A percentile compares a stretch with the other conserved stretches of the same genome.
phyloP scores from a whole-genome alignment of 768 basidiomycete species.

The Suillus tomentosus region DNA sequence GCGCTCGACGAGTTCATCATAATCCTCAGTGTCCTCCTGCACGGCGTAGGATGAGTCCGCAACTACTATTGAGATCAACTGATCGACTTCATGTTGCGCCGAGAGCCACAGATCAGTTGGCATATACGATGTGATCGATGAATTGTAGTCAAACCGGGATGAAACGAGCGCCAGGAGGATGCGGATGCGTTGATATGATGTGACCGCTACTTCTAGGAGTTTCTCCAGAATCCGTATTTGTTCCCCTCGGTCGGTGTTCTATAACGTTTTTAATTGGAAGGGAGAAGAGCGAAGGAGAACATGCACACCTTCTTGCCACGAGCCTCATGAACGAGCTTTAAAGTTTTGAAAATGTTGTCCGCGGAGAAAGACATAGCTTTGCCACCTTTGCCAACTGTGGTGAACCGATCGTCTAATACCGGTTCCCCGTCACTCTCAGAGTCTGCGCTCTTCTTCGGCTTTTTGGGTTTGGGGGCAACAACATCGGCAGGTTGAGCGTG shows the following conservation, averaged over 20 bases:
- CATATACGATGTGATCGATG: conserved; percentile 84
- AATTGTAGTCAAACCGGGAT: conserved; percentile 96
- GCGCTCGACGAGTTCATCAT: conserved; percentile 88
- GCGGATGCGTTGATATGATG: conserved; percentile 90
- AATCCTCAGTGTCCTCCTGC: conserved; percentile 85
- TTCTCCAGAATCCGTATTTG: conserved; percentile 91
- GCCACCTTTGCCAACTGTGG: conserved; percentile 89
- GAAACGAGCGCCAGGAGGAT: conserved; percentile 93
- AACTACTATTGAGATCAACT: conserved; percentile 79
- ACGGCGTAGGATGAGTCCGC: conserved; percentile 76
- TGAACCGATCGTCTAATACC: conserved; percentile 66
- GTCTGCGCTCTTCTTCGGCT: conserved; percentile 36
- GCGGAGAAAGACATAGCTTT: conserved; percentile 79
- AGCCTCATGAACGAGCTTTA: conserved; percentile 89
- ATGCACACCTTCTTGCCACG: conserved; percentile 90
- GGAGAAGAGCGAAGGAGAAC: not conserved
- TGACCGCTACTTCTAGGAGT: conserved; percentile 81
- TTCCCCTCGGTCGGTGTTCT: conserved; percentile 97
- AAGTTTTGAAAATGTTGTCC: conserved; percentile 88
- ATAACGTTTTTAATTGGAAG: conserved; percentile 12
- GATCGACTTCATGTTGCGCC: conserved; percentile 87
- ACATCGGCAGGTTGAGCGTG: conserved; percentile 50
- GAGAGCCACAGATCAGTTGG: conserved; percentile 89
- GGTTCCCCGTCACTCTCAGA: conserved; percentile 46
- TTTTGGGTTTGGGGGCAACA: conserved; percentile 37